Conservation (phyloP, 2,329 filamentous ascomycete genomes). For the Neonectria hederae region DNA sequence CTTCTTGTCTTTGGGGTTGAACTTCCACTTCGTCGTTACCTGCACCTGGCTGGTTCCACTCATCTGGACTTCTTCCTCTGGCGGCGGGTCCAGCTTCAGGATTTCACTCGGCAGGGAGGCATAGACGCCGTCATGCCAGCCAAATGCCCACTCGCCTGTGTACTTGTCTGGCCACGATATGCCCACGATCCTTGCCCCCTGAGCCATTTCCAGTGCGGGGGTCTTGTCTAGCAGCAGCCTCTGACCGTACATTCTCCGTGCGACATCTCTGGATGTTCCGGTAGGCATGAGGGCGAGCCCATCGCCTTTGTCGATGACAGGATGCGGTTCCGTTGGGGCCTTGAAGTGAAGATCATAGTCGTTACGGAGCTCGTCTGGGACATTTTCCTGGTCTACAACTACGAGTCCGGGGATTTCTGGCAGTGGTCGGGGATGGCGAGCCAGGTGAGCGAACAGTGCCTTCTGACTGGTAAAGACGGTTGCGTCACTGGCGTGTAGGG, state of each 20-base stretch:
- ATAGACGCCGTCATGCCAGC: conserved; percentile 63
- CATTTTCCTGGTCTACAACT: conserved; percentile 55
- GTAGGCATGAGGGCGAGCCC: conserved; percentile 56
- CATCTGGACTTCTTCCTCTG: conserved; percentile 56
- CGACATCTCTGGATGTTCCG: conserved; percentile 57
- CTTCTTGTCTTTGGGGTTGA: conserved; percentile 55
- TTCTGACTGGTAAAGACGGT: conserved; percentile 66
- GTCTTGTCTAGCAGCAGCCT: conserved; percentile 56
- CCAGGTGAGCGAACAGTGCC: conserved; percentile 62
- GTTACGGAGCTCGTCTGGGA: conserved; percentile 54
- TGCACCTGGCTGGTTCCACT: conserved; percentile 57
- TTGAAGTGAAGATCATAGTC: conserved; percentile 65
- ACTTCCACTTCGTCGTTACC: conserved; percentile 64
- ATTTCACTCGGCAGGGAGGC: conserved; percentile 61
- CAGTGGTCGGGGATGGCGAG: conserved; percentile 63
- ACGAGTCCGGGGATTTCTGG: conserved; percentile 59
- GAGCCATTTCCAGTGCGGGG: conserved; percentile 56
- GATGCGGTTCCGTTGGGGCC: conserved; percentile 51
- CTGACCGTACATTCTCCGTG: conserved; percentile 59
- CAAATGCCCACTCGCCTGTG: conserved; percentile 65
- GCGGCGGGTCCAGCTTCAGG: conserved; percentile 59
- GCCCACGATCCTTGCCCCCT: conserved; percentile 60
- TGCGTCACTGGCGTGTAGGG: conserved; percentile 62
- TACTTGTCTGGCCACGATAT: conserved; percentile 62
- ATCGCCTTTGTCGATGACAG: conserved; percentile 51